Evolutionary conservation across 164 flowering plant genomes (phyloP).

Genomic region (Chimonanthus praecox): DNA sequence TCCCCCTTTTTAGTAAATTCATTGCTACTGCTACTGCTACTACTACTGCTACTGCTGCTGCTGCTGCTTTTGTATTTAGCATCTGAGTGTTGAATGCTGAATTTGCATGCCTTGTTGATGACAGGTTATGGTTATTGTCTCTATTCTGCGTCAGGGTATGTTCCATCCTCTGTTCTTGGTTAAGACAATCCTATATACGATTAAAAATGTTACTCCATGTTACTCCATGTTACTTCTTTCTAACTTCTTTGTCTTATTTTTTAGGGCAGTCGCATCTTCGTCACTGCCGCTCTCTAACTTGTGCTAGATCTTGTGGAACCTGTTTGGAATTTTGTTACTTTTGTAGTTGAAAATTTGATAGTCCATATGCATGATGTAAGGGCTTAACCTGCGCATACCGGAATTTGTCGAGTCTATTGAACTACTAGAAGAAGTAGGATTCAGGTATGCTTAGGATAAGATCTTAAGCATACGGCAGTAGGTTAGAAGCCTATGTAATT

Average conservation of each 20-base stretch:
- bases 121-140: constrained; percentile 64
- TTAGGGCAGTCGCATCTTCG: constrained; percentile 32
- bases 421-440: background rate
- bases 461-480: background rate
- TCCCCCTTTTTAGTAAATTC: too few species aligned
- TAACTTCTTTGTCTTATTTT: background rate
- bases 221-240: background rate
- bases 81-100: too few species aligned
- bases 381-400: constrained; percentile 5
- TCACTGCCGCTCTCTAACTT: constrained; percentile 17
- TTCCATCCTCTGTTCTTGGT: background rate
- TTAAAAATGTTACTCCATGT: too few species aligned
- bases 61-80: too few species aligned
- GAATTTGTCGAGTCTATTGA: background rate
- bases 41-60: too few species aligned
- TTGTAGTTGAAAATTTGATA: constrained; percentile 27
- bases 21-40: too few species aligned
- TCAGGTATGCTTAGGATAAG: constrained; percentile 10
- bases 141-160: constrained; percentile 51
- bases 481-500: background rate
- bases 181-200: background rate
- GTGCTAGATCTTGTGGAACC: constrained; percentile 20
- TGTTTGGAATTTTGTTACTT: constrained; percentile 27
- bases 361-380: background rate
- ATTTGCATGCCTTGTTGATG: background rate